Evolutionary conservation across 129 eudicot genomes (phyloP), one percentile per base, ranked within the genome.

Genomic region (Silybum marianum): DNA sequence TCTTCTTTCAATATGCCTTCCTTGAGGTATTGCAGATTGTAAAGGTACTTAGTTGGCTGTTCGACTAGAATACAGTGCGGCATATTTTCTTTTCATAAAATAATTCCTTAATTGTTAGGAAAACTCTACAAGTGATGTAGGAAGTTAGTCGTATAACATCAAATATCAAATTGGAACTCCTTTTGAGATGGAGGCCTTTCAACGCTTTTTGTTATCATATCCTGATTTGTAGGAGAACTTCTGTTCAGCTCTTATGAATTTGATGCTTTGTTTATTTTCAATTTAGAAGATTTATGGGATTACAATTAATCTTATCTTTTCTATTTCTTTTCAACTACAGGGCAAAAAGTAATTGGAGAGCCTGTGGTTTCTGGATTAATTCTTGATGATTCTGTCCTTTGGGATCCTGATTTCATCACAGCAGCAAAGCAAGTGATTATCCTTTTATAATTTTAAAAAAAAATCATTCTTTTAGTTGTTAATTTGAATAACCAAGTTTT

Each of bases 341-440:
- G 99, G 81, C 98, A 93, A 87, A 89, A 88, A 75, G 98, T 96
- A 73, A 74, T 96, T 48, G 99, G 99, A 68, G 99, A 96, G 88
- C 91, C 99, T 26, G 98, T 96, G 70, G 99, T 90, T 78, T 96
- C 99, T 44, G 98, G 98, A 63, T 81, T 96, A 80, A 65, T 89
- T 83, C 91, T 96, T 73, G 87, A 96, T 69, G 98, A 96, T 91
- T 84, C 99, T 70, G 88, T 79, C 78, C 95, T 96, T 44, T 96
- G 98, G 99, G 91, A 96, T 87, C 95, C 98, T 79, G 99, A 96
- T 82, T 96, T 91, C 82, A 82, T 83, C 58, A 81, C 85, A 66
- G 99, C 99, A 26, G 93, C 99, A 44, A 96, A 88, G 99, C 65
- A 90, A 86, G 92, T 71, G 81, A 75, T 69, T 46, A 51, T 84